Evolutionary conservation across 202 grass and related monocot genomes (phyloP), one percentile per base, ranked within the genome.

Genomic region (Sporobolus alterniflorus): DNA sequence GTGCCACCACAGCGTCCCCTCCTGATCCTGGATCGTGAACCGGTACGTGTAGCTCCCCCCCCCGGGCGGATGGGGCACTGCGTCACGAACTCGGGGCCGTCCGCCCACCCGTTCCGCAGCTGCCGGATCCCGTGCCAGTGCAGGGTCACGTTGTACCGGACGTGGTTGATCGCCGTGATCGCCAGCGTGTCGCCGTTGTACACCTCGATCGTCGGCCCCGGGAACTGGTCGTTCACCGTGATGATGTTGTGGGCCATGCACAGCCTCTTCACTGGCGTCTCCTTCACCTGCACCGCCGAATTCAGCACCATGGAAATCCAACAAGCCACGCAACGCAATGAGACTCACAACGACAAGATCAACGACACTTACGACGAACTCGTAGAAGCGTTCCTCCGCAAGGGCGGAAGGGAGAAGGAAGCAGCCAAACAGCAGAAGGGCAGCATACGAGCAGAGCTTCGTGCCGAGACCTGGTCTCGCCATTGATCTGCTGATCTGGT

Each of bases 41-140:
- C 89, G 79, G 86, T 98, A 98, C 47, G 88, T 91, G 85, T 93
- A 98, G 82, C 88, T 95, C 47, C 48, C 56, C 48, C 56, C 3
- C 90, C 95, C 1, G 90, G 95, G 10, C 70, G 52, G 72, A 97
- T 94, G 5, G 92, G 92, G 81, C 92, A 94, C 64, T 91, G 92
- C 57, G 92, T 94, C 69, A 94, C 78, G 43, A 81, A 91, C 51
- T 87, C 88, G 2, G 92, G 92, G 2, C 92, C 89, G 40, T 94
- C 92, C 10, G 92, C 92, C 92, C 92, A 91, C 41, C 54, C 88
- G 76, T 80, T 94, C 17, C 94, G 87, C 29, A 89, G 28, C 85
- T 94, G 92, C 46, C 83, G 67, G 51, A 97, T 18, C 3, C 94
- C 92, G 64, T 97, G 94, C 94, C 96, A 98, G 76, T 98, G 96